Evolutionary conservation across 2,329 filamentous ascomycete species (phyloP), one percentile per base, ranked within the genome.

Genomic region (Arthroderma sp.): DNA sequence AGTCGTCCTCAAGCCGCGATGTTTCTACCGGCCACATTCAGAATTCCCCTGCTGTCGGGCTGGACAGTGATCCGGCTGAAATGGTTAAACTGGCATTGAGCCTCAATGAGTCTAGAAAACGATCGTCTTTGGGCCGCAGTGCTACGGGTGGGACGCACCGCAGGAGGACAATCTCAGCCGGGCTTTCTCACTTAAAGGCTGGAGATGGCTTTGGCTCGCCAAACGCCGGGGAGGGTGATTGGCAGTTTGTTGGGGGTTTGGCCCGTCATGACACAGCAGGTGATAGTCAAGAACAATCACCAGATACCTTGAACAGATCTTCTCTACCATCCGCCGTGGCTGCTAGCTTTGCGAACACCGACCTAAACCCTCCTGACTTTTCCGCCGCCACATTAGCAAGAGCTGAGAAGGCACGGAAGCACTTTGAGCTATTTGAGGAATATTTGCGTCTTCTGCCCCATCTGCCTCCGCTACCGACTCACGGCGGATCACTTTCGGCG

Each of bases 11-110:
- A 6, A 38, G 32, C n/a, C 10, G 36, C 15, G 15, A 22, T 22
- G 15, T 22, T 22, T 22, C 15, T 22, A 22, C 15, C 1, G 15
- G 15, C 3, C 15, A 22, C 15, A 22, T 34, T 42, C 29, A 41
- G 32, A 30, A 34, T 3, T 29, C 38, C 31, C 15, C 38, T 41
- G 32, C 43, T 6, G 29, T 45, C 53, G 69, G 64, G 4, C 58
- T 83, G 15, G 78, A 86, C 54, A 73, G 83, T 48, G 88, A 95
- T 56, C 83, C 88, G 5, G 78, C 82, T 3, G 85, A 94, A 62
- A 93, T 96, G 51, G 86, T 96, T 36, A 87, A 87, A 56, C 84
- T 96, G 75, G 89, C 89, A 1, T 66, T 96, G 54, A 91, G 82
- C 51, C 66, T 96, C 41, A 94, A 84, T 66, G 86, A 95, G 62